Base-by-base conservation (phyloP, 1,284 basidiomycete species). In the Grifola frondosa region DNA sequence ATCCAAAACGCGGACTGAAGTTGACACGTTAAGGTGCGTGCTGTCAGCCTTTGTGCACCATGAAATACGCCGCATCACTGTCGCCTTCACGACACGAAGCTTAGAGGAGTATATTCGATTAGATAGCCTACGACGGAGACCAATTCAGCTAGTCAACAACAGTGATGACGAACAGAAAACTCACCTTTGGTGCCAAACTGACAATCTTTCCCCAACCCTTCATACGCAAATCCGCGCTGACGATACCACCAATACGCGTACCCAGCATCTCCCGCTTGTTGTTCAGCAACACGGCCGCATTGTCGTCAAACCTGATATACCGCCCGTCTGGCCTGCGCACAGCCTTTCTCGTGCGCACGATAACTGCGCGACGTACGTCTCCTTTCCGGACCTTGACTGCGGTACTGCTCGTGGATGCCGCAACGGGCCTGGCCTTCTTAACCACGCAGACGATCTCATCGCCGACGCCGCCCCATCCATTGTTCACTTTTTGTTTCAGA, bases 361-460 rank as follows among this genome's bases (percentile, higher is more conserved):
- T 89, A 52, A 99, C 88, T 1, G 97, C 96, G 49, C 94, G 83
- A 21, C 94, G 82, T 34, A 99, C 90, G 62, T 99, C 96, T 29
- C 96, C 96, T 48, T 85, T 79, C 32, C 93, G 82, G 16, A 98
- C 92, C 71, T 93, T 93, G 53, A 88, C 71, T 7, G 84, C 80
- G 28, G 83, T 81, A 16, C 80, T 70, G 49, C 75, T 77, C 24
- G 72, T 74, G 28, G 73, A 75, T 4, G 78, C 75, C 10, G 82
- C 76, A 26, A 98, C 75, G 4, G 95, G 92, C 12, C 93, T 81
- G 4, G 97, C 96, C 52, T 85, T 84, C 65, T 97, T 91, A 54
- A 99, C 85, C 46, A 99, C 95, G 47, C 94, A 95, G 49, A 97
- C 93, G 49, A 98, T 93, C 68, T 98, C 96, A 71, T 99, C 97